A percentile compares a stretch with the other conserved stretches of the same genome.
Conservation (phyloP, 148 eudicot genomes). For the Cornus florida region DNA sequence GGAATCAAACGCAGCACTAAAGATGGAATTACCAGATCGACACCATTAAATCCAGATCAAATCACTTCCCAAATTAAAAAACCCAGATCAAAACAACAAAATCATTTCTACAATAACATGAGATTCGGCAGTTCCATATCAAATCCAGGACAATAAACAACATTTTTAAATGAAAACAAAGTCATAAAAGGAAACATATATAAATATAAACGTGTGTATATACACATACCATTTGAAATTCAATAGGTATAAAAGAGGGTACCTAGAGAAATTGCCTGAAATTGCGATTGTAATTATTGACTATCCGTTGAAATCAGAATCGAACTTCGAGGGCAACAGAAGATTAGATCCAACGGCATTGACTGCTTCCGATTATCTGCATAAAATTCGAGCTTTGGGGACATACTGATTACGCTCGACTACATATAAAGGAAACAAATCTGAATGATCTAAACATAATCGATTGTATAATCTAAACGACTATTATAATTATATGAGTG, state of each 20-base stretch:
- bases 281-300: not conserved
- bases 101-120: no score
- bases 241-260: not conserved
- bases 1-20: not conserved
- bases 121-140: no score
- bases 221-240: not conserved
- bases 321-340: not conserved
- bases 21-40: not conserved
- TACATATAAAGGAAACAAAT: not conserved
- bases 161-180: not conserved
- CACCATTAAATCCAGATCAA: not conserved
- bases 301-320: not conserved
- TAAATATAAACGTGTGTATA: not conserved
- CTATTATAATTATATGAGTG: not conserved
- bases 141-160: not conserved
- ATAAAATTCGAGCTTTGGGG: not conserved
- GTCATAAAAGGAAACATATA: not conserved
- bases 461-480: not conserved
- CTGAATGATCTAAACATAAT: not conserved
- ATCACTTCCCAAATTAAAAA: not conserved
- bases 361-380: not conserved
- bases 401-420: not conserved
- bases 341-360: conserved; percentile 11
- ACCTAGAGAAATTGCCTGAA: not conserved
- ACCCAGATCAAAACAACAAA: not conserved